These are phyloP conservation scores for Takakia lepidozioides DNA, from an alignment of 225 moss, liverwort and hornwort species.

Conservation along the genomic window DNA sequence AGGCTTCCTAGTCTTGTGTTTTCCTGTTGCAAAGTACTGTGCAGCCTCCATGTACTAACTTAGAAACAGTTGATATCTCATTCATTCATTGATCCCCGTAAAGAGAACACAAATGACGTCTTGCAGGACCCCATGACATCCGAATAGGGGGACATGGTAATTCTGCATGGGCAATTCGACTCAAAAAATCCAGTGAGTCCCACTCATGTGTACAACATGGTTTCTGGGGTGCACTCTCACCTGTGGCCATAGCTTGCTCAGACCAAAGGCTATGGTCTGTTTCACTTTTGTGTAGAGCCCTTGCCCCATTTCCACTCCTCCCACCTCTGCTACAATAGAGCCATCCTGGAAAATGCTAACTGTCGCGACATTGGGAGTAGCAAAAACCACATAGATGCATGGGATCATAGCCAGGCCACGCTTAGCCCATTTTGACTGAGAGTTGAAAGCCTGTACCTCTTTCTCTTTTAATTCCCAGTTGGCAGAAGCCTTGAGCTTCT, in stretches of 20 bases:
- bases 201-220: no score
- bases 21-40: no score
- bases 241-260: conserved; percentile 51
- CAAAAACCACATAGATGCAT: conserved; percentile 9
- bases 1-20: no score
- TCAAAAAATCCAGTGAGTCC: no score
- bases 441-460: conserved; percentile 36
- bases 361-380: conserved; percentile 16
- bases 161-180: no score
- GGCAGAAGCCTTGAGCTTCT: conserved; percentile 39
- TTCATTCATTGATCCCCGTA: no score
- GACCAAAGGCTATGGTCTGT: conserved; percentile 54
- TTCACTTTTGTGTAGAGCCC: conserved; percentile 71
- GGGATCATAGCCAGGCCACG: conserved; percentile 54
- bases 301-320: conserved; percentile 79
- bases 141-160: conserved; percentile 6
- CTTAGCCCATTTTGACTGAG: conserved; percentile 51
- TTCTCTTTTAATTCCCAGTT: conserved; percentile 28
- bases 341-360: conserved; percentile 57
- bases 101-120: no score
- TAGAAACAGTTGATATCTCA: no score
- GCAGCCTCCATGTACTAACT: no score
- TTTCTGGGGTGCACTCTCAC: conserved; percentile 11
- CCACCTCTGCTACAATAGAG: conserved; percentile 54
- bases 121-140: background rate